Conservation (phyloP, 306 rosid genomes). For the Quercus mongolica region DNA sequence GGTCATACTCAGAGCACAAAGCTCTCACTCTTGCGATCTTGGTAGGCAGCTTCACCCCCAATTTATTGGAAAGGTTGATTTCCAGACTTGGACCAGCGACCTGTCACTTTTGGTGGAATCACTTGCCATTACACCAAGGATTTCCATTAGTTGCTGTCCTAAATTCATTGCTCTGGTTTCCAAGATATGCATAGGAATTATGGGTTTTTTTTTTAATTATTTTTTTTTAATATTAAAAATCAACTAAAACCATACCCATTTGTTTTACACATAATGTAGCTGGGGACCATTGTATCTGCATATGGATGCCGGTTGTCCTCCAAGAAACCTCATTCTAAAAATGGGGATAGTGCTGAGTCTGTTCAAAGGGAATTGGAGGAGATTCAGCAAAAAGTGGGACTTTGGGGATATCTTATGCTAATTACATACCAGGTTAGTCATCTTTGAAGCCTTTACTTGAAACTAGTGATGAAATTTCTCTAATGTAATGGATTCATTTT, state of each 20-base stretch:
- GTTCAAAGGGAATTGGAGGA: constrained; percentile 39
- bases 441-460: background rate
- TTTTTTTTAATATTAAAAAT: background rate
- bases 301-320: constrained; percentile 55
- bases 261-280: constrained; percentile 26
- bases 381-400: constrained; percentile 42
- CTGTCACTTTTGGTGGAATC: too few relatives aligned
- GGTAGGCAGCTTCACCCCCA: too few relatives aligned
- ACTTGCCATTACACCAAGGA: too few relatives aligned
- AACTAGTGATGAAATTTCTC: background rate
- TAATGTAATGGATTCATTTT: background rate
- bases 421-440: constrained; percentile 54
- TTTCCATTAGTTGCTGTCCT: too few relatives aligned
- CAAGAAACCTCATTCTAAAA: constrained; percentile 27
- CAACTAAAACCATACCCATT: background rate
- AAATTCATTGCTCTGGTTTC: background rate
- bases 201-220: background rate
- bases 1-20: too few relatives aligned
- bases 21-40: too few relatives aligned
- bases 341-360: constrained; percentile 22
- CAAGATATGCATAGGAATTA: background rate
- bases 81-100: too few relatives aligned
- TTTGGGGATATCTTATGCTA: constrained; percentile 71
- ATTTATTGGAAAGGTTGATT: too few relatives aligned
- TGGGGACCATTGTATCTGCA: constrained; percentile 72